These are phyloP conservation scores for Peltaster fructicola DNA, from an alignment of 2,329 filamentous ascomycete species.

Conservation along the genomic window DNA sequence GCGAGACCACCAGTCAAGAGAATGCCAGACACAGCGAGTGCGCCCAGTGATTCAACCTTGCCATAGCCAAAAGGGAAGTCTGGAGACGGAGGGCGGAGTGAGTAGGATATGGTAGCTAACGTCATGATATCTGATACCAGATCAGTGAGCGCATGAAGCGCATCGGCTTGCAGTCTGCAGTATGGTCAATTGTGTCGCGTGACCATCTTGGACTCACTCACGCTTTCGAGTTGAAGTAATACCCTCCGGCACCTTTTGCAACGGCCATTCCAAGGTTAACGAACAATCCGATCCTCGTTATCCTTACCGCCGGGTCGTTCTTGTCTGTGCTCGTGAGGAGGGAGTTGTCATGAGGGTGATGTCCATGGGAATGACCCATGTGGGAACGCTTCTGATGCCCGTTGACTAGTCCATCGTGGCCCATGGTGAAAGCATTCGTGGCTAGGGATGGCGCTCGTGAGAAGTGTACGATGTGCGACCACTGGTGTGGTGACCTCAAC, in stretches of 20 bases:
- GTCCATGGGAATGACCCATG: conserved; percentile 43
- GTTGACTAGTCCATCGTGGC: conserved; percentile 2
- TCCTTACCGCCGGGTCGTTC: conserved; percentile 82
- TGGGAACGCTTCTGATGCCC: conserved; percentile 17
- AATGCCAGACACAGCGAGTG: conserved; percentile 81
- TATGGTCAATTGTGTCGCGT: not conserved
- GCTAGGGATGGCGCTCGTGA: conserved; percentile 6
- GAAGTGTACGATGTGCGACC: conserved; percentile 17
- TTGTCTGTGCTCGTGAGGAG: conserved; percentile 70
- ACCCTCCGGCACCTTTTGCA: conserved; percentile 80
- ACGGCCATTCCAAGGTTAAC: conserved; percentile 91
- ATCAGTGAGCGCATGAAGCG: conserved; percentile 88
- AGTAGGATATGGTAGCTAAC: conserved; percentile 85
- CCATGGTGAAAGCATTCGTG: conserved; percentile 7
- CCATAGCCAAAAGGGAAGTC: conserved; percentile 84
- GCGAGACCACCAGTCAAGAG: conserved; percentile 76
- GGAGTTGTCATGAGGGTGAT: conserved; percentile 71
- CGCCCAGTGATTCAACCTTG: conserved; percentile 93
- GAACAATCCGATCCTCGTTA: conserved; percentile 73
- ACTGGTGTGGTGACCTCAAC: conserved; percentile 14
- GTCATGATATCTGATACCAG: conserved; percentile 90
- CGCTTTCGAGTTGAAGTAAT: conserved; percentile 78
- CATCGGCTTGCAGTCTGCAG: conserved; percentile 44
- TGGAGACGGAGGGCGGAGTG: conserved; percentile 64
- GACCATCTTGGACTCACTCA: conserved; percentile 9